A percentile compares a stretch with the other conserved stretches of the same genome.
phyloP scores from a whole-genome alignment of 2,329 filamentous ascomycete genomes.

The Endothia cerciana region DNA sequence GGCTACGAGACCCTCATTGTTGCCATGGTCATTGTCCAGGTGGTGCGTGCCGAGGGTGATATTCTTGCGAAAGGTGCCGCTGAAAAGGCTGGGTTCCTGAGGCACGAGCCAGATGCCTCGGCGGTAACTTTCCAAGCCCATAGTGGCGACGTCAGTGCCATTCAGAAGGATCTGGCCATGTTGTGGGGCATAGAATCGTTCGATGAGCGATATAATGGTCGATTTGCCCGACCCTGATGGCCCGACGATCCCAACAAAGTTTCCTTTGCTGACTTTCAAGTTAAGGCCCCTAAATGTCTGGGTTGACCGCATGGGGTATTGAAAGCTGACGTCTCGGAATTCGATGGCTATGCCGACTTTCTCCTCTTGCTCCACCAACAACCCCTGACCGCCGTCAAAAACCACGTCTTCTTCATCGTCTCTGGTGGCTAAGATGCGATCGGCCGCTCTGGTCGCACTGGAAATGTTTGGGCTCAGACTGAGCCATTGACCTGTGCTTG shows the following conservation, averaged over 20 bases:
- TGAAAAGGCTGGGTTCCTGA: conserved; percentile 62
- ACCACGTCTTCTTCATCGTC: conserved; percentile 10
- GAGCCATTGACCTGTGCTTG: conserved; percentile 40
- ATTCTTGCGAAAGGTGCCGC: conserved; percentile 47
- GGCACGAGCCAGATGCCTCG: conserved; percentile 58
- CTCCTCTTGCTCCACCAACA: conserved; percentile 30
- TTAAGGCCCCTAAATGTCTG: conserved; percentile 14
- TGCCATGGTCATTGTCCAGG: not conserved
- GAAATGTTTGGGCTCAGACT: conserved; percentile 40
- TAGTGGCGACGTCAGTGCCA: conserved; percentile 57
- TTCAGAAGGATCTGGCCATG: conserved; percentile 58
- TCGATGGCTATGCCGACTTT: conserved; percentile 30
- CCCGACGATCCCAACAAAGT: conserved; percentile 40
- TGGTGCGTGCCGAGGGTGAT: conserved; percentile 37
- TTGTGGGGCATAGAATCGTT: conserved; percentile 48
- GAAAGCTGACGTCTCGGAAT: conserved; percentile 23
- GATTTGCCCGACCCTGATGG: conserved; percentile 39
- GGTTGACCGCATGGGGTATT: conserved; percentile 21
- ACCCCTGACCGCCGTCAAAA: conserved; percentile 39
- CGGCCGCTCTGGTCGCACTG: conserved; percentile 38
- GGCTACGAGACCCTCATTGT: conserved; percentile 17
- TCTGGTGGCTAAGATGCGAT: conserved; percentile 34
- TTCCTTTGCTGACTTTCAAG: conserved; percentile 20
- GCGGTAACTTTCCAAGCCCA: conserved; percentile 52
- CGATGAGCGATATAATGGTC: conserved; percentile 55